Conservation (phyloP, 495 filamentous ascomycete genomes). For the Parathielavia hyrcaniae region DNA sequence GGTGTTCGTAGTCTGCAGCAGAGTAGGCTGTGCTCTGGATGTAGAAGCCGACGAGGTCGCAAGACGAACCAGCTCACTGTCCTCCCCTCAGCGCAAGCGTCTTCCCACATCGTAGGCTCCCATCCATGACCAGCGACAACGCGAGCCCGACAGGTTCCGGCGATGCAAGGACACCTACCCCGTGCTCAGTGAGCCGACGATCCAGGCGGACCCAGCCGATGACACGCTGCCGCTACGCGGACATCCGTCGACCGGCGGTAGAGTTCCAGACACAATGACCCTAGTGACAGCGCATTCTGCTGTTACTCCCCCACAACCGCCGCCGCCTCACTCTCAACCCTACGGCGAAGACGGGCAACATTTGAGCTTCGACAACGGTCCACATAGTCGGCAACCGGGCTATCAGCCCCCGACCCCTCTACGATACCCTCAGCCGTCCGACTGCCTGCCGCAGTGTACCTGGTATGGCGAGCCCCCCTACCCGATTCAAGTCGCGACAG, state of each 20-base stretch:
- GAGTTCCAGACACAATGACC: conserved; percentile 35
- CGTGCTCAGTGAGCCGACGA: conserved; percentile 43
- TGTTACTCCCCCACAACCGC: too few species aligned
- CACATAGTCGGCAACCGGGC: conserved; percentile 35
- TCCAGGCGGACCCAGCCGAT: conserved; percentile 47
- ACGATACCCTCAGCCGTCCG: conserved; percentile 42
- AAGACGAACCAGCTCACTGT: too few species aligned
- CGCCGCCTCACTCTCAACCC: conserved; percentile 30
- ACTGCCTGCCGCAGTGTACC: conserved; percentile 33
- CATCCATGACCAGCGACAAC: conserved; percentile 45
- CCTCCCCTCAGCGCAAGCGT: too few species aligned
- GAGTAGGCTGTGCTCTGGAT: too few species aligned
- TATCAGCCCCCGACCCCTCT: conserved; percentile 43
- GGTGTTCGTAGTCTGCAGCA: too few species aligned
- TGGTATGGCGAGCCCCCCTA: conserved; percentile 28
- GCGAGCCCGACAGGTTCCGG: conserved; percentile 45
- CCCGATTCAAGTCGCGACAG: conserved; percentile 33
- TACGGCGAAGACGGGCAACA: conserved; percentile 42
- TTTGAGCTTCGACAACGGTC: conserved; percentile 43
- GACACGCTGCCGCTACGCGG: conserved; percentile 42
- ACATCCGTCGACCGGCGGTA: conserved; percentile 39
- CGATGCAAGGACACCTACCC: conserved; percentile 46
- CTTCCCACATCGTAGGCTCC: too few species aligned
- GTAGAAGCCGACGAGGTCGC: too few species aligned
- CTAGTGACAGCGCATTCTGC: conserved; percentile 33